These are phyloP conservation scores for Globisporangium emineosum DNA, from an alignment of 352 stramenopile species.

Conservation along the genomic window DNA sequence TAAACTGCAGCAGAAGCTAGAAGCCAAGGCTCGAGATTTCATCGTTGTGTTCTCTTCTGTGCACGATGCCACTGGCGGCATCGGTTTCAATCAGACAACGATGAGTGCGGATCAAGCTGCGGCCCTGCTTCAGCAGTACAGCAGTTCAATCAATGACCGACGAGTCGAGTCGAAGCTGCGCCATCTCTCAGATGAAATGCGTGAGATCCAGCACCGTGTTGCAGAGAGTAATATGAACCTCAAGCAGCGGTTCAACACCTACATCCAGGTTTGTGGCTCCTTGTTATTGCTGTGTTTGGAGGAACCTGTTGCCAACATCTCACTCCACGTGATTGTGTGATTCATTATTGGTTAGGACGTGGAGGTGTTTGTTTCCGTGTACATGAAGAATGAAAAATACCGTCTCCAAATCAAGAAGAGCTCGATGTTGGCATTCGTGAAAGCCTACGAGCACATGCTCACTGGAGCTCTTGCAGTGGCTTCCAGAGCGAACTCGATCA, in stretches of 20 bases:
- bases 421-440: constrained; percentile 61
- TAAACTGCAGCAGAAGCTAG: constrained; percentile 66
- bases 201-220: constrained; percentile 32
- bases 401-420: constrained; percentile 80
- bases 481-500: constrained; percentile 32
- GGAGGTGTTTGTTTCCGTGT: constrained; percentile 67
- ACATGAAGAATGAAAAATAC: constrained; percentile 88
- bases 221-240: constrained; percentile 32
- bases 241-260: constrained; percentile 44
- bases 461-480: constrained; percentile 32
- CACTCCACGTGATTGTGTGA: constrained; percentile 1
- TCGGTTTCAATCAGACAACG: constrained; percentile 18
- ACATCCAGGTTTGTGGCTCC: constrained; percentile 44
- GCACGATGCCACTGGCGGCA: constrained; percentile 22
- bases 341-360: constrained; percentile 46
- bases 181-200: constrained; percentile 46
- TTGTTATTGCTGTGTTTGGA: not conserved
- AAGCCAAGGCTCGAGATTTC: constrained; percentile 48
- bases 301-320: not conserved
- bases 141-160: constrained; percentile 23
- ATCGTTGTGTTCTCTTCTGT: constrained; percentile 25
- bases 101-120: constrained; percentile 31
- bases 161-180: constrained; percentile 42
- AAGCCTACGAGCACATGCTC: constrained; percentile 68
- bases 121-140: constrained; percentile 26